Conservation (phyloP, 106 monocot genomes). For the Hemerocallis citrina region DNA sequence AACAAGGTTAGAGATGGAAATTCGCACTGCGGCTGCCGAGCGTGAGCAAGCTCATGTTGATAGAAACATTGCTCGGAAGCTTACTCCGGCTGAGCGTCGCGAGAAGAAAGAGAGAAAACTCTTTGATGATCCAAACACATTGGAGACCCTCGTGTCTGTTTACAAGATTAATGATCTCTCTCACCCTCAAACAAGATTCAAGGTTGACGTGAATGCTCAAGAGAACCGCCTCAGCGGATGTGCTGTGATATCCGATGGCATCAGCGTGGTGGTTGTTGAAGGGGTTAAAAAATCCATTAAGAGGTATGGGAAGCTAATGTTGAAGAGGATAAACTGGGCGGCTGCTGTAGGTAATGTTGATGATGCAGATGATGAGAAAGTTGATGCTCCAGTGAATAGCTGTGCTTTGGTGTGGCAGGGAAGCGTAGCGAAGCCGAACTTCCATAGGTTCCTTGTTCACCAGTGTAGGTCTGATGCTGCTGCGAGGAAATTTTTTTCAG, state of each 20-base stretch:
- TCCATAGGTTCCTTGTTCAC: constrained; percentile 63
- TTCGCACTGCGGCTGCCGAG: constrained; percentile 75
- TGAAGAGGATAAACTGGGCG: constrained; percentile 78
- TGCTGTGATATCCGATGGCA: constrained; percentile 66
- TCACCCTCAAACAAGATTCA: constrained; percentile 72
- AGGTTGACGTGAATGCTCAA: constrained; percentile 86
- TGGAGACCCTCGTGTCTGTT: constrained; percentile 77
- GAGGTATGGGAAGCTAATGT: constrained; percentile 82
- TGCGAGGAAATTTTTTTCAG: constrained; percentile 70
- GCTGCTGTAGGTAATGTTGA: constrained; percentile 38
- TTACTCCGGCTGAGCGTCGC: constrained; percentile 82
- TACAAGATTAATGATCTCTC: constrained; percentile 69
- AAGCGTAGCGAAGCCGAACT: constrained; percentile 63
- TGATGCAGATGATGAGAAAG: constrained; percentile 41
- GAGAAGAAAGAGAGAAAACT: constrained; percentile 95
- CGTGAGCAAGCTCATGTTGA: constrained; percentile 91
- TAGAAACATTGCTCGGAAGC: constrained; percentile 82
- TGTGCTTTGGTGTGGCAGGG: constrained; percentile 90
- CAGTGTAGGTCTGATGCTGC: constrained; percentile 78
- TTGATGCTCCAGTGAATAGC: constrained; percentile 30
- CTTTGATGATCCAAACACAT: constrained; percentile 54
- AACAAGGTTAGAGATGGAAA: constrained; percentile 83
- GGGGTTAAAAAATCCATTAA: constrained; percentile 79
- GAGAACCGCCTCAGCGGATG: constrained; percentile 73
- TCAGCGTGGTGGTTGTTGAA: constrained; percentile 78